Percentiles rank a stretch among this genome's conserved stretches.
Conservation (phyloP, 106 monocot species). For the Gastrodia elata region DNA sequence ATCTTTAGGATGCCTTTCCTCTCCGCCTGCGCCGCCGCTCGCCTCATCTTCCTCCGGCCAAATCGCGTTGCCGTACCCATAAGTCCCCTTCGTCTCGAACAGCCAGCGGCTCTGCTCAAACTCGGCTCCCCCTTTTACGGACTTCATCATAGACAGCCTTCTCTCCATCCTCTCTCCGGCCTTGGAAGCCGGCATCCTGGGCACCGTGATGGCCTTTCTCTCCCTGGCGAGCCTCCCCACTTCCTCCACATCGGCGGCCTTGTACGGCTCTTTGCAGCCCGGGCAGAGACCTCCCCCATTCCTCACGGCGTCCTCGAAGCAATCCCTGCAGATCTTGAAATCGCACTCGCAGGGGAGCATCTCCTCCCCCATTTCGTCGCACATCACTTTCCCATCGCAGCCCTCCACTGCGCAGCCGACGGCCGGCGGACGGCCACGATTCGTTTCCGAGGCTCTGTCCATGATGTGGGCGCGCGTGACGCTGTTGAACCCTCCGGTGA, state of each 20-base stretch:
- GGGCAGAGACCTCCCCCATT: conserved; percentile 31
- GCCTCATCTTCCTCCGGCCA: conserved; percentile 44
- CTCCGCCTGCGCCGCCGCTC: conserved; percentile 8
- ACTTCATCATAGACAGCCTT: conserved; percentile 37
- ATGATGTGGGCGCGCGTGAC: conserved; percentile 68
- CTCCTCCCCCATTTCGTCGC: conserved; percentile 51
- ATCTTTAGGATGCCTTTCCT: conserved; percentile 17
- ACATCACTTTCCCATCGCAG: conserved; percentile 65
- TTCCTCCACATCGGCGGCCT: conserved; percentile 35
- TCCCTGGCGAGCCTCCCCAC: conserved; percentile 21
- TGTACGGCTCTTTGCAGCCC: conserved; percentile 70
- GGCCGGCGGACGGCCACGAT: conserved; percentile 38
- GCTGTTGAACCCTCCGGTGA: conserved; percentile 75
- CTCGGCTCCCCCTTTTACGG: conserved; percentile 38
- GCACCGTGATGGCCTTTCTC: conserved; percentile 21
- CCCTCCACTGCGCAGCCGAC: conserved; percentile 52
- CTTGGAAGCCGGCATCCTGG: conserved; percentile 10
- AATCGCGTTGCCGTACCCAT: conserved; percentile 73
- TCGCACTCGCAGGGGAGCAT: conserved; percentile 74
- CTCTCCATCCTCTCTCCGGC: conserved; percentile 31
- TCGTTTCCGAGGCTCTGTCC: conserved; percentile 66
- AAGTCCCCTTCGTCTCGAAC: conserved; percentile 77
- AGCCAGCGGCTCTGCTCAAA: conserved; percentile 75
- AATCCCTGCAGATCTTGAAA: conserved; percentile 75
- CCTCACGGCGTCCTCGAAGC: conserved; percentile 62